Evolutionary conservation across 2,329 filamentous ascomycete genomes (phyloP).

Genomic region (Chaetoscypha palmicola): DNA sequence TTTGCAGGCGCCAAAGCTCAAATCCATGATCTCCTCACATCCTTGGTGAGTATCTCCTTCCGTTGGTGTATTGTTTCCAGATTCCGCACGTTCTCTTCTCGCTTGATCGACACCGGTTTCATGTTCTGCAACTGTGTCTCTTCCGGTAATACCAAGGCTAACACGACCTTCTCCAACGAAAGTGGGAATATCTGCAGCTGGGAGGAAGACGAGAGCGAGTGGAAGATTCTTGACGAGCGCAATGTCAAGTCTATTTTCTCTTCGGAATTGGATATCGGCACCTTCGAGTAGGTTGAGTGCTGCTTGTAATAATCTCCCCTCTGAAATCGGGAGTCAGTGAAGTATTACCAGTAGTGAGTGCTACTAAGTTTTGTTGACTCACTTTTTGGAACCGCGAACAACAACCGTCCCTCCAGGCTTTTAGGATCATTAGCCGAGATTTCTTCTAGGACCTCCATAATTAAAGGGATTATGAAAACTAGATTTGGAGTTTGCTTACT

Average conservation of each 20-base stretch:
- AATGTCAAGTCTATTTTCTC: constrained; percentile 92
- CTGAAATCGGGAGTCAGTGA: constrained; percentile 40
- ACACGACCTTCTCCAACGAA: constrained; percentile 94
- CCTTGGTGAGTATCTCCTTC: constrained; percentile 37
- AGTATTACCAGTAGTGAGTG: no score
- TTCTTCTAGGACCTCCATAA: constrained; percentile 42
- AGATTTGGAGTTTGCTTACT: constrained; percentile 35
- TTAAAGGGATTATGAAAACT: constrained; percentile 15
- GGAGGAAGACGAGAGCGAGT: constrained; percentile 93
- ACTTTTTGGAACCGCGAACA: constrained; percentile 99
- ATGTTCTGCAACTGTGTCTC: constrained; percentile 88
- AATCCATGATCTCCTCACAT: constrained; percentile 78
- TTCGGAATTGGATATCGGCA: constrained; percentile 92
- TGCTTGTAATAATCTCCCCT: constrained; percentile 86
- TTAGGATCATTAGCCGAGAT: constrained; percentile 32
- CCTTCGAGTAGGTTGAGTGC: constrained; percentile 86
- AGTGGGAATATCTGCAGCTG: constrained; percentile 92
- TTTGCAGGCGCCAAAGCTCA: constrained; percentile 86
- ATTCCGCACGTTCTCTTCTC: constrained; percentile 42
- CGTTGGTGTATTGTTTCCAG: constrained; percentile 38
- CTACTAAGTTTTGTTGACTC: constrained; percentile 40
- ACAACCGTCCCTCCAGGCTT: constrained; percentile 84
- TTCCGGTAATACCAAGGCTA: constrained; percentile 89
- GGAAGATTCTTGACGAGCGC: constrained; percentile 95
- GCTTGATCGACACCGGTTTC: constrained; percentile 54